Evolutionary conservation across 2,329 filamentous ascomycete genomes (phyloP).

Genomic region (Penicillium fuscoglaucum): DNA sequence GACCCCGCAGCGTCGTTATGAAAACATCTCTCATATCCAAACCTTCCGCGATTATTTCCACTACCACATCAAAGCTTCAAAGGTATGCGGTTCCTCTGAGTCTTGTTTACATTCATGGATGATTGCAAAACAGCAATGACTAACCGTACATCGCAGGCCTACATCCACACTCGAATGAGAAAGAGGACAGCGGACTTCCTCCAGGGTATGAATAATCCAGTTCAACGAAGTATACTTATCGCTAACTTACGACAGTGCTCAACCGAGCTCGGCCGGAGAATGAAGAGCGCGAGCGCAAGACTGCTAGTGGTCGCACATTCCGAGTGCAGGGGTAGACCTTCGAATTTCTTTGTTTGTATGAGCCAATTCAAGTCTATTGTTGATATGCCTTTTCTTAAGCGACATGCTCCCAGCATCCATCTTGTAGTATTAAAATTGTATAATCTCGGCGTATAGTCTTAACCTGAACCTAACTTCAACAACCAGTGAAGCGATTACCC

Average conservation of each 20-base stretch:
- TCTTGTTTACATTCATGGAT: not conserved
- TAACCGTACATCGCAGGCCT: conserved; percentile 60
- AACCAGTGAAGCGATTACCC: no score
- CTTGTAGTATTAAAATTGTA: not conserved
- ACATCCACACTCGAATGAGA: conserved; percentile 97
- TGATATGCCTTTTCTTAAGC: not conserved
- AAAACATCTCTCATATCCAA: conserved; percentile 98
- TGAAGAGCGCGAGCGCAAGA: conserved; percentile 97
- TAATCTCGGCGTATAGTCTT: no score
- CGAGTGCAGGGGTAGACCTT: conserved; percentile 55
- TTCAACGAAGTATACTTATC: not conserved
- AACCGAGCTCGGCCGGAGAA: conserved; percentile 92
- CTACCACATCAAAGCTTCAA: conserved; percentile 99
- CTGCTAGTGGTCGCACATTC: conserved; percentile 93
- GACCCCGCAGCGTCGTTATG: conserved; percentile 82
- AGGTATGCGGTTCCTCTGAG: conserved; percentile 52
- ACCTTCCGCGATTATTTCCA: conserved; percentile 99
- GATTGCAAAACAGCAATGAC: not conserved
- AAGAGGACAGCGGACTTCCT: conserved; percentile 97
- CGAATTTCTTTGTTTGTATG: conserved; percentile 16
- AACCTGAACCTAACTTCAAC: no score
- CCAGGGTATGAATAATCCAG: conserved; percentile 65
- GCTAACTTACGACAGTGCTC: conserved; percentile 66
- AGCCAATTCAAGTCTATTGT: conserved; percentile 21
- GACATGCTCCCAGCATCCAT: not conserved